Evolutionary conservation across 2,329 filamentous ascomycete species (phyloP).

Genomic region (Leptographium lundbergii): DNA sequence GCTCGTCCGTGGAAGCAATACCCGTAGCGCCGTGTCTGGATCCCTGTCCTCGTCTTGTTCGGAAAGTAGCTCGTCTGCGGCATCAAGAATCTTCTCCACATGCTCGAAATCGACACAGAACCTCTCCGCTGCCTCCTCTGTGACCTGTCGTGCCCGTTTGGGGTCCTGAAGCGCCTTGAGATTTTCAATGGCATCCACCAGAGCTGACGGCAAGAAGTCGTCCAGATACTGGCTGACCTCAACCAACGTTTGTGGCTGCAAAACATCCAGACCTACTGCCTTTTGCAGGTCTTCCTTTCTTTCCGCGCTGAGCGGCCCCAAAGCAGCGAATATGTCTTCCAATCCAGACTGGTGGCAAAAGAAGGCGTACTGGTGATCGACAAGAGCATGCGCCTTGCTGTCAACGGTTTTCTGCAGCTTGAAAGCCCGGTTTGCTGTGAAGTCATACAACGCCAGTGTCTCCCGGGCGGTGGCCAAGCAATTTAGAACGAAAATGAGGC

Average conservation of each 20-base stretch:
- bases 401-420: conserved; percentile 45
- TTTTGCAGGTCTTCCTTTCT: conserved; percentile 36
- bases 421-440: conserved; percentile 43
- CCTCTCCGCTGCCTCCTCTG: conserved; percentile 66
- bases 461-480: conserved; percentile 49
- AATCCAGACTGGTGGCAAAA: conserved; percentile 67
- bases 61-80: conserved; percentile 24
- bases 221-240: conserved; percentile 67
- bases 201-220: conserved; percentile 79
- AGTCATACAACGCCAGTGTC: conserved; percentile 46
- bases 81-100: conserved; percentile 36
- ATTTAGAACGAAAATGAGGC: conserved; percentile 61
- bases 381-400: conserved; percentile 42
- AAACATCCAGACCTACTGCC: conserved; percentile 39
- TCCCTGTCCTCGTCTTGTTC: conserved; percentile 17
- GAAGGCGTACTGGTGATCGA: conserved; percentile 57
- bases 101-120: conserved; percentile 79
- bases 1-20: conserved; percentile 44
- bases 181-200: conserved; percentile 83
- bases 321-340: conserved; percentile 44
- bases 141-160: conserved; percentile 59
- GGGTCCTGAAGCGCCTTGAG: conserved; percentile 63
- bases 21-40: conserved; percentile 19
- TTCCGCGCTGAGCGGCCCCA: conserved; percentile 27
- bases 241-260: conserved; percentile 49